phyloP scores from a whole-genome alignment of 768 basidiomycete species.

The Boletus fagicola region DNA sequence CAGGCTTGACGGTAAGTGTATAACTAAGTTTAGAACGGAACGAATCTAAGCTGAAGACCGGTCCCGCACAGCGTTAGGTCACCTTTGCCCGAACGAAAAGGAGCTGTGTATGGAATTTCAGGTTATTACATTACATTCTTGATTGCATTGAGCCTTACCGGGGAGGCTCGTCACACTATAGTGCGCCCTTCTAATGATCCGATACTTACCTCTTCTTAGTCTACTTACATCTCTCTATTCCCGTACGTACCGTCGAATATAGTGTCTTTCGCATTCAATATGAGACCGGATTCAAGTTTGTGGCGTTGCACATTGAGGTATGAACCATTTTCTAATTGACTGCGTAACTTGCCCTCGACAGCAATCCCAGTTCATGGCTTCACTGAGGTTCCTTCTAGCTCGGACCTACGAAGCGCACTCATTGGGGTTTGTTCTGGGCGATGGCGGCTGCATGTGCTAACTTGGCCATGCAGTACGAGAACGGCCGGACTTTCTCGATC shows the following conservation, averaged over 20 bases:
- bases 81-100: too few relatives aligned
- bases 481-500: neutral
- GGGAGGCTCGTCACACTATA: neutral
- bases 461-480: neutral
- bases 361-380: neutral
- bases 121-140: neutral
- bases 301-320: slow-evolving; percentile 7
- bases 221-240: neutral
- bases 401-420: neutral
- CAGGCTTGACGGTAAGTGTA: neutral
- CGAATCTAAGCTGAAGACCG: neutral
- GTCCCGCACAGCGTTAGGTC: too few relatives aligned
- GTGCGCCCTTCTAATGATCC: neutral
- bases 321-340: slow-evolving; percentile 1
- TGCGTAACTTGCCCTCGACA: neutral
- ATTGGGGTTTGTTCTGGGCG: neutral
- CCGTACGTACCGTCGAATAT: neutral
- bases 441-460: neutral
- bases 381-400: neutral
- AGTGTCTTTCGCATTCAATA: neutral
- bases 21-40: neutral
- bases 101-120: neutral
- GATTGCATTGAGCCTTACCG: neutral
- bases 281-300: neutral
- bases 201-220: neutral